Evolutionary conservation across 2,329 filamentous ascomycete species (phyloP).

Genomic region (Fusarium transvaalense): DNA sequence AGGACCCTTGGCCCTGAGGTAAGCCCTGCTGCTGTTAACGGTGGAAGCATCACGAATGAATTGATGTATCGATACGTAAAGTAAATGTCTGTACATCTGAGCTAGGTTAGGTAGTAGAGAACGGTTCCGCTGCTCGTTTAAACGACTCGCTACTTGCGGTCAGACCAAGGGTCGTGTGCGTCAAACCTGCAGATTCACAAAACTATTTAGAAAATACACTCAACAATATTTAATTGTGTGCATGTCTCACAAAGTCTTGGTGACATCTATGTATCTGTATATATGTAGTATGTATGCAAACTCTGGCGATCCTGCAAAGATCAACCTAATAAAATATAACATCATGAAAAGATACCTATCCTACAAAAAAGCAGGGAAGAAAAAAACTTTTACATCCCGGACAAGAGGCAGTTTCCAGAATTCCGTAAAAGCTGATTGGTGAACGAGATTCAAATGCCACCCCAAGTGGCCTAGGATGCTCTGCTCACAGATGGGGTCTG

Average conservation of each 20-base stretch:
- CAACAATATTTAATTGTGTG: background rate
- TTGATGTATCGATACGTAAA: slow-evolving; percentile 6
- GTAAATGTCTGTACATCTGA: slow-evolving; percentile 7
- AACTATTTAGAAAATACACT: slow-evolving; percentile 9
- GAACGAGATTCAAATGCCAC: slow-evolving; percentile 20
- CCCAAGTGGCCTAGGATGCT: slow-evolving; percentile 25
- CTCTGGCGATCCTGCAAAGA: slow-evolving; percentile 12
- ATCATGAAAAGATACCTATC: slow-evolving; percentile 1
- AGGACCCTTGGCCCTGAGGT: slow-evolving; percentile 34
- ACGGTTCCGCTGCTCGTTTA: slow-evolving; percentile 41
- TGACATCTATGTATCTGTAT: background rate
- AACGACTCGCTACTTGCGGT: slow-evolving; percentile 30
- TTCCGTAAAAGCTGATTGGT: slow-evolving; percentile 40
- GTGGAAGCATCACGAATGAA: slow-evolving; percentile 14
- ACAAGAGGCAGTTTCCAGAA: slow-evolving; percentile 29
- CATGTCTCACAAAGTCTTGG: background rate
- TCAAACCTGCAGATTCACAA: slow-evolving; percentile 10
- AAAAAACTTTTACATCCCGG: slow-evolving; percentile 32
- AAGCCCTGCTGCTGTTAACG: background rate
- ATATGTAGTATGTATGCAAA: background rate
- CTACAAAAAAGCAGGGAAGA: slow-evolving; percentile 26
- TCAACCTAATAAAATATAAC: slow-evolving; percentile 15
- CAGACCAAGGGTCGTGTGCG: slow-evolving; percentile 36
- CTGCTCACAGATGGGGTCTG: slow-evolving; percentile 22
- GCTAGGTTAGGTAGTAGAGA: too few species aligned